Evolutionary conservation across 768 basidiomycete genomes (phyloP).

Genomic region (Tephrocybe sp.): DNA sequence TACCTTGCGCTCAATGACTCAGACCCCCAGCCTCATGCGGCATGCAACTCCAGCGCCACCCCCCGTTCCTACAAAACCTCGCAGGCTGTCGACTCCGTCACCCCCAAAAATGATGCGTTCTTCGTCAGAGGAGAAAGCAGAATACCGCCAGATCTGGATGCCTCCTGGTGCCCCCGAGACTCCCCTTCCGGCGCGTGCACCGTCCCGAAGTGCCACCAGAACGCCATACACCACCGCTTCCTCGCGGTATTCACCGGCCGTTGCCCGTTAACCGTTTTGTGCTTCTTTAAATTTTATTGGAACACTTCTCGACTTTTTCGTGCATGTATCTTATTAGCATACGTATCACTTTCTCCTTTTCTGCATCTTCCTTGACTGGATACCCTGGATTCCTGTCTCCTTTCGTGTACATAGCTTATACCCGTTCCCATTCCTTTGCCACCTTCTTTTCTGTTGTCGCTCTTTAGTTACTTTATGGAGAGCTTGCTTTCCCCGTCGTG

Average conservation of each 20-base stretch:
- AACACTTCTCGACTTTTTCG: constrained; percentile 11
- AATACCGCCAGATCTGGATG: constrained; percentile 63
- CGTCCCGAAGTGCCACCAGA: constrained; percentile 22
- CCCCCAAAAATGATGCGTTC: constrained; percentile 60
- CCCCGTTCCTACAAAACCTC: constrained; percentile 39
- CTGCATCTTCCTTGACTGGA: constrained; percentile 10
- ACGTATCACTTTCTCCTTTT: constrained; percentile 8
- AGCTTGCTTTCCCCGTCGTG: constrained; percentile 20
- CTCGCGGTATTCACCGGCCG: constrained; percentile 20
- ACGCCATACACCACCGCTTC: constrained; percentile 20
- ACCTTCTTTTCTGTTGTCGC: constrained; percentile 12
- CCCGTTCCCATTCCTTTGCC: constrained; percentile 22
- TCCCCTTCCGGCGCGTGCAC: constrained; percentile 21
- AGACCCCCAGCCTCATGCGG: constrained; percentile 35
- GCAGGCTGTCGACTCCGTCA: constrained; percentile 48
- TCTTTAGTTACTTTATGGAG: constrained; percentile 17
- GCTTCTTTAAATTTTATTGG: constrained; percentile 14
- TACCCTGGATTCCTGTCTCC: constrained; percentile 15
- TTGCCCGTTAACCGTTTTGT: constrained; percentile 15
- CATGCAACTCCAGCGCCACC: constrained; percentile 32
- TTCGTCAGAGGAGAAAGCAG: constrained; percentile 64
- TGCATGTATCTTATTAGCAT: constrained; percentile 31
- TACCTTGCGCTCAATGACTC: constrained; percentile 29
- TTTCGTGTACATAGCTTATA: constrained; percentile 33
- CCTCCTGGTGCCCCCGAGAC: constrained; percentile 34